phyloP scores from a whole-genome alignment of 768 basidiomycete species.

The Auricularia auricula-judae region DNA sequence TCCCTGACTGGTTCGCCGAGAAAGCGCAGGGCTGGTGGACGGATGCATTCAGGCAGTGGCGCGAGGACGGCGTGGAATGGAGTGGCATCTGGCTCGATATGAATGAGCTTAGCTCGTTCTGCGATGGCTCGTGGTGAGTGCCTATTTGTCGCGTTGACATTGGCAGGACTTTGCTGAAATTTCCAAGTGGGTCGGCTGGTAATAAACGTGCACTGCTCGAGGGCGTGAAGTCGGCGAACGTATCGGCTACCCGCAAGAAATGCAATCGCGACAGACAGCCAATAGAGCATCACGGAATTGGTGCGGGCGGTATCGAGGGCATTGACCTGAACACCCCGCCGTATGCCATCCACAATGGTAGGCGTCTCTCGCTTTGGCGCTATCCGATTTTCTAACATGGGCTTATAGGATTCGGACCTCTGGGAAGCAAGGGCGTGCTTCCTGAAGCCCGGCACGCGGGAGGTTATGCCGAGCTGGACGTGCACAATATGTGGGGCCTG shows the following conservation, averaged over 20 bases:
- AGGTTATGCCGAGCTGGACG: constrained; percentile 53
- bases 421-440: constrained; percentile 45
- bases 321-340: constrained; percentile 47
- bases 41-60: constrained; percentile 48
- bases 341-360: constrained; percentile 65
- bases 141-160: not conserved
- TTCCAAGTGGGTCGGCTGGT: too few relatives aligned
- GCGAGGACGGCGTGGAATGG: constrained; percentile 36
- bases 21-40: constrained; percentile 50
- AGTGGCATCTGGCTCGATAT: constrained; percentile 58
- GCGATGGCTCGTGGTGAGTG: constrained; percentile 49
- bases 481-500: constrained; percentile 61
- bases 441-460: constrained; percentile 61
- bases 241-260: not conserved
- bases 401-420: constrained; percentile 33
- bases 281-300: constrained; percentile 22
- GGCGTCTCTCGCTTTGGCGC: constrained; percentile 8
- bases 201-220: too few relatives aligned
- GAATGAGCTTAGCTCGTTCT: constrained; percentile 49
- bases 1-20: constrained; percentile 50
- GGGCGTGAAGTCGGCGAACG: too few relatives aligned
- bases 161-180: too few relatives aligned
- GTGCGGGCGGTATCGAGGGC: constrained; percentile 34
- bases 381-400: not conserved
- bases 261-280: not conserved